Conservation (phyloP, 306 rosid species). For the Inga laurina region DNA sequence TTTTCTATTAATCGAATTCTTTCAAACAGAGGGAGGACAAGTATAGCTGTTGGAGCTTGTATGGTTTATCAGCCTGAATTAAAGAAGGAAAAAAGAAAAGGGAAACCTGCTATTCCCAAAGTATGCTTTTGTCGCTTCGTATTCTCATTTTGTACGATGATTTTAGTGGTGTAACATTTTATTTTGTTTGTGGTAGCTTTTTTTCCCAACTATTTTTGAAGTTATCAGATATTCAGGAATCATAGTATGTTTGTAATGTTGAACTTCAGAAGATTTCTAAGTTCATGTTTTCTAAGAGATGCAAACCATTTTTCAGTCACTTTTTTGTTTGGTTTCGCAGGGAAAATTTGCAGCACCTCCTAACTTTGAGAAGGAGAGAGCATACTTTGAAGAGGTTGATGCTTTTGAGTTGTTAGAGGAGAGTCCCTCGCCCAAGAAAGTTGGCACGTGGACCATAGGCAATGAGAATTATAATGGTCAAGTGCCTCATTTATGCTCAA, state of each 20-base stretch:
- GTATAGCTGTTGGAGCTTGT: slow-evolving; percentile 81
- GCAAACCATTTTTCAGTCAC: slow-evolving; percentile 13
- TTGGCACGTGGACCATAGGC: slow-evolving; percentile 60
- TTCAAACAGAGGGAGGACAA: slow-evolving; percentile 80
- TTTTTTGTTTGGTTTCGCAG: slow-evolving; percentile 38
- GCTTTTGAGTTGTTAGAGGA: slow-evolving; percentile 89
- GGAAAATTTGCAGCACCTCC: slow-evolving; percentile 54
- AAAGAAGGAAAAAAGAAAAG: slow-evolving; percentile 64
- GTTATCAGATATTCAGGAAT: not conserved
- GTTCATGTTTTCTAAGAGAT: slow-evolving; percentile 2
- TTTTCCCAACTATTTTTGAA: not conserved
- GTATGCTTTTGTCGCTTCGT: slow-evolving; percentile 41
- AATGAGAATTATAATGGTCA: slow-evolving; percentile 41
- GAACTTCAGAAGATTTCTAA: slow-evolving; percentile 6
- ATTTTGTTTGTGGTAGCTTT: not conserved
- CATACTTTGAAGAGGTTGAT: slow-evolving; percentile 86
- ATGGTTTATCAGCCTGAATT: slow-evolving; percentile 58
- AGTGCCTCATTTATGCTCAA: slow-evolving; percentile 63
- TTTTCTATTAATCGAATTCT: not conserved
- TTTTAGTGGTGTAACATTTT: slow-evolving; percentile 1
- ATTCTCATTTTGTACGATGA: slow-evolving; percentile 18
- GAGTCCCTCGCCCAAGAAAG: slow-evolving; percentile 92
- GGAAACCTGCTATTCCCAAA: slow-evolving; percentile 73
- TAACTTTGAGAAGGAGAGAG: slow-evolving; percentile 66
- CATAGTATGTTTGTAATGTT: not conserved